A percentile compares a stretch with the other conserved stretches of the same genome.
phyloP scores from a whole-genome alignment of 352 stramenopile species.

The Globisporangium spinosum region DNA sequence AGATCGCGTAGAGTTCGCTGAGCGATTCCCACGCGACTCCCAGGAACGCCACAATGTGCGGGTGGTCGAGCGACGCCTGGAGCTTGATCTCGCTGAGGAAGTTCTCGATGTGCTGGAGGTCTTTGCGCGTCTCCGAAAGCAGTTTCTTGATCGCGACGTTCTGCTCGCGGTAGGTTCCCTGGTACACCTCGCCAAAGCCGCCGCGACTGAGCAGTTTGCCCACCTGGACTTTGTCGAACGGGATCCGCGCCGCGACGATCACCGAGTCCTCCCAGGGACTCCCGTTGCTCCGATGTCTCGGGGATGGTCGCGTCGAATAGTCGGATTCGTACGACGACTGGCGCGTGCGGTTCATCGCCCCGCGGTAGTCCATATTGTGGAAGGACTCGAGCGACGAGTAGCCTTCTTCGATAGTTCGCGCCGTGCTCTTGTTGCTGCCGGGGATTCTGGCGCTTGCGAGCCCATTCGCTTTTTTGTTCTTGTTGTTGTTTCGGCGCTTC shows the following conservation, averaged over 20 bases:
- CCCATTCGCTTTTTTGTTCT: not conserved
- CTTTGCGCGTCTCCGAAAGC: slow-evolving; percentile 37
- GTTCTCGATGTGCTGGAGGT: slow-evolving; percentile 32
- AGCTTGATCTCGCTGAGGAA: slow-evolving; percentile 45
- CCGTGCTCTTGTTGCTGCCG: not conserved
- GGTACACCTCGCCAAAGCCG: slow-evolving; percentile 37
- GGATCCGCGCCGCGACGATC: slow-evolving; percentile 36
- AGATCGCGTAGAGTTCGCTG: slow-evolving; percentile 44
- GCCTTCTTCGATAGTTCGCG: not conserved
- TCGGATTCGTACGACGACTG: slow-evolving; percentile 11
- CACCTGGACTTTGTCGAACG: slow-evolving; percentile 34
- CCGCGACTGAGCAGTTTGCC: slow-evolving; percentile 31
- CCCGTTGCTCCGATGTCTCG: not conserved
- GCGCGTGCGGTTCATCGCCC: slow-evolving; percentile 12
- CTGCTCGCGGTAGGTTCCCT: slow-evolving; percentile 30
- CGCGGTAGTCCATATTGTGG: not conserved
- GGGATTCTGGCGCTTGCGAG: not conserved
- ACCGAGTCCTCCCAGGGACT: slow-evolving; percentile 35
- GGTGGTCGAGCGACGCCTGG: slow-evolving; percentile 42
- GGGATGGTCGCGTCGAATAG: not conserved
- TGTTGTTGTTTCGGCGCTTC: slow-evolving; percentile 2
- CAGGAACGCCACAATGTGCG: slow-evolving; percentile 48
- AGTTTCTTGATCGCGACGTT: slow-evolving; percentile 38
- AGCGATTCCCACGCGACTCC: slow-evolving; percentile 54
- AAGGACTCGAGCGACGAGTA: slow-evolving; percentile 13